Evolutionary conservation across 441 rosid genomes (phyloP), one percentile per base, ranked within the genome.

Genomic region (Eruca vesicaria): DNA sequence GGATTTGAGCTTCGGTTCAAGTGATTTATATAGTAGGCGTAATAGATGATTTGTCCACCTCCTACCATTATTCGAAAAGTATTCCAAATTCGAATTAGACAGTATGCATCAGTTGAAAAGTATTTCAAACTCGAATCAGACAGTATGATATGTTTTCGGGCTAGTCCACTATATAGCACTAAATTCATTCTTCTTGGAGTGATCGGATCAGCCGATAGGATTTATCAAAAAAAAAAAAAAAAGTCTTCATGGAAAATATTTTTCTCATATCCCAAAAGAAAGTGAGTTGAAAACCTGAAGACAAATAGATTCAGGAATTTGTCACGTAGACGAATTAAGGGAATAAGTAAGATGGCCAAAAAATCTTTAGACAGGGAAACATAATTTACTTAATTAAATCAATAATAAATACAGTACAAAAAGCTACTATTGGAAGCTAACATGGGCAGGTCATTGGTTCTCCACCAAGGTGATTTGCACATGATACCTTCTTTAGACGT

Each of bases 401-500:
- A 12, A 64, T 41, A 32, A 70, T 43, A 23, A n/a, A 58, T 9
- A 57, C 2, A 33, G 12, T 7, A 16, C 9, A 12, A 20, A 77
- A 66, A 77, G 73, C 69, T 53, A n/a, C 76, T 50, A 61, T 31
- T 19, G 73, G 61, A 43, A 33, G 50, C 67, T 57, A 83, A 81
- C 82, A 77, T 71, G 82, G 80, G 63, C 81, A 72, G 68, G 60
- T 80, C 82, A 82, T 82, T 75, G 86, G 86, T 79, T 75, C 66
- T 63, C 79, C 77, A 65, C 65, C 57, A 76, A 77, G 82, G 82
- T 20, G 10, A 56, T 36, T 55, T 68, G 84, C 90, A 85, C 86
- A 83, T 85, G 85, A 67, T 77, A 58, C 59, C 21, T 69, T 29
- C 41, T 38, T 70, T 23, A 23, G 26, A 23, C 26, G n/a, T 38